These are phyloP conservation scores for Exophiala sp. DNA, from an alignment of 2,329 filamentous ascomycete genomes.

Conservation along the genomic window DNA sequence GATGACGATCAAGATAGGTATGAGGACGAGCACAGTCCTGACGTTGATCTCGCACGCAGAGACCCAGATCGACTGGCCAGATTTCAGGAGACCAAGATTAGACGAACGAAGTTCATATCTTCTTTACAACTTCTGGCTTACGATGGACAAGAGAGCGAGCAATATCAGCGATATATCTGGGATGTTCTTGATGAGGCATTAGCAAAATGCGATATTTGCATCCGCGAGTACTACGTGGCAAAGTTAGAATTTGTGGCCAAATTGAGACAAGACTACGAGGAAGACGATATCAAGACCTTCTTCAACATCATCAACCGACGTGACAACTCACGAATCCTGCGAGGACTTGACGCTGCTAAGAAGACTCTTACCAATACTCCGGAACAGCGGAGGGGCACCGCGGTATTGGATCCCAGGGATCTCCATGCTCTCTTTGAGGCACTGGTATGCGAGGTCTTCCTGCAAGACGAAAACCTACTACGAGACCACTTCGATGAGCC, in stretches of 20 bases:
- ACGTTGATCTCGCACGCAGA: conserved; percentile 45
- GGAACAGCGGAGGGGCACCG: conserved; percentile 49
- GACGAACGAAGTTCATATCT: conserved; percentile 62
- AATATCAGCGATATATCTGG: conserved; percentile 60
- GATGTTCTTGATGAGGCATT: conserved; percentile 57
- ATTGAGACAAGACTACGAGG: conserved; percentile 55
- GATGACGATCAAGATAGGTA: conserved; percentile 65
- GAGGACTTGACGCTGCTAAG: conserved; percentile 57
- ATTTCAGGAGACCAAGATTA: conserved; percentile 53
- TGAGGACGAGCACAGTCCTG: conserved; percentile 46
- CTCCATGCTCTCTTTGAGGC: conserved; percentile 84
- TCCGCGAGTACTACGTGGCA: conserved; percentile 69
- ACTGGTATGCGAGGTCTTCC: conserved; percentile 76
- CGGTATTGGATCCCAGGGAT: conserved; percentile 54
- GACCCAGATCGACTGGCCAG: conserved; percentile 35
- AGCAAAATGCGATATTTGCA: conserved; percentile 65
- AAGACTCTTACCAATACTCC: conserved; percentile 51
- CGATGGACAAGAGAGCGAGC: conserved; percentile 56
- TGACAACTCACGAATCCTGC: conserved; percentile 61
- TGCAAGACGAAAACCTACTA: conserved; percentile 56
- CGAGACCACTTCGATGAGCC: conserved; percentile 70
- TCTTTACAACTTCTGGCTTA: conserved; percentile 68
- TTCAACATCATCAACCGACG: conserved; percentile 56
- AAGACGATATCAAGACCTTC: conserved; percentile 49
- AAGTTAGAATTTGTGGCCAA: conserved; percentile 61